These are phyloP conservation scores for Boletus rufocinnamomeus DNA, from an alignment of 768 basidiomycete genomes.

Conservation along the genomic window DNA sequence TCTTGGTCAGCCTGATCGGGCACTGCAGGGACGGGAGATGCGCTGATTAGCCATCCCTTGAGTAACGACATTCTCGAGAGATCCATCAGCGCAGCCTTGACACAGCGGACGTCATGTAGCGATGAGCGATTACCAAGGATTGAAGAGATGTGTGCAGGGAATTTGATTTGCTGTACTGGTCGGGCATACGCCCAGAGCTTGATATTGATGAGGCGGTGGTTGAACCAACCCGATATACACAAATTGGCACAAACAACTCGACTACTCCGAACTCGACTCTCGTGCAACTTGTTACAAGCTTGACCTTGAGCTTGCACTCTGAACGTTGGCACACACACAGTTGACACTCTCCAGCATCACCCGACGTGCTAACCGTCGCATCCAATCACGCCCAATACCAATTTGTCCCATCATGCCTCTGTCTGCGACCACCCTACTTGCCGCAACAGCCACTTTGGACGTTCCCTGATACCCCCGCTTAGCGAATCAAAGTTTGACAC, in stretches of 20 bases:
- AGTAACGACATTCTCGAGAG: neutral
- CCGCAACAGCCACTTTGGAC: too few species aligned
- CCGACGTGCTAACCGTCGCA: neutral
- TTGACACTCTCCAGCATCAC: neutral
- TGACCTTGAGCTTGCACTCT: neutral
- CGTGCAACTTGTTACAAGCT: too few species aligned
- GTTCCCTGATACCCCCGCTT: neutral
- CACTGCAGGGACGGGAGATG: neutral
- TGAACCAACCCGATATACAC: neutral
- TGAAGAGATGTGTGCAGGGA: neutral
- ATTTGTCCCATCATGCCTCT: too few species aligned
- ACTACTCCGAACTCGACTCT: too few species aligned
- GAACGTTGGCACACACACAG: neutral
- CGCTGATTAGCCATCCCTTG: neutral
- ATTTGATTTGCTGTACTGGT: neutral
- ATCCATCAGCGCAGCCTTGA: conserved; percentile 11
- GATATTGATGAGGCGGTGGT: neutral
- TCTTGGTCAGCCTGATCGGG: too few species aligned
- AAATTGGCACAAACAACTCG: neutral
- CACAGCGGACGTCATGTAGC: conserved; percentile 1
- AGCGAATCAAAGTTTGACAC: neutral
- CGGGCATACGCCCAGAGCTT: neutral
- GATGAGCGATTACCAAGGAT: conserved; percentile 1
- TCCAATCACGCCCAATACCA: neutral
- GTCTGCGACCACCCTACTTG: too few species aligned